These are phyloP conservation scores for Capronia epimyces DNA, from an alignment of 2,329 filamentous ascomycete species.

Conservation along the genomic window DNA sequence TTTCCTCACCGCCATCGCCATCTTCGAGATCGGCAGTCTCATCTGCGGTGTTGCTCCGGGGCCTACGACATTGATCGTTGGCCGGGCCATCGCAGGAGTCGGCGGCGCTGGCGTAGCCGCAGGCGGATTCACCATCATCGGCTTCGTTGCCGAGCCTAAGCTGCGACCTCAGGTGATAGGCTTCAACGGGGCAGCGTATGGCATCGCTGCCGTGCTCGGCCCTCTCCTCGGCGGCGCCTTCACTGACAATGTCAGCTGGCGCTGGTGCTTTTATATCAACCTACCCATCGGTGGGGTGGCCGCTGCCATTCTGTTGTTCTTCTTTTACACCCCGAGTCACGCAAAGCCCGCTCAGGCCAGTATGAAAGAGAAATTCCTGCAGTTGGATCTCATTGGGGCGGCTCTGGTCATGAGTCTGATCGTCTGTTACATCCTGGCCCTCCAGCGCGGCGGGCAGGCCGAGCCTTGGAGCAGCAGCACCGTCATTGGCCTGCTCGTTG, in stretches of 20 bases:
- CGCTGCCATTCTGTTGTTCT: constrained; percentile 28
- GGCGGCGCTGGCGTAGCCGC: constrained; percentile 35
- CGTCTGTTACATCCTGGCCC: constrained; percentile 41
- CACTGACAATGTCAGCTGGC: constrained; percentile 32
- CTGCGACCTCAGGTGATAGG: constrained; percentile 46
- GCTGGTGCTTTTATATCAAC: constrained; percentile 38
- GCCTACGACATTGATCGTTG: constrained; percentile 36
- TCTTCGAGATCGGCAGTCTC: constrained; percentile 42
- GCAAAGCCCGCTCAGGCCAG: constrained; percentile 25
- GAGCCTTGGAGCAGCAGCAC: constrained; percentile 36
- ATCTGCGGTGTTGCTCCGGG: constrained; percentile 39
- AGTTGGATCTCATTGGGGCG: constrained; percentile 44
- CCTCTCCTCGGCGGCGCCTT: constrained; percentile 33
- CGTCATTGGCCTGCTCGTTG: constrained; percentile 44
- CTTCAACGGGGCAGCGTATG: constrained; percentile 30
- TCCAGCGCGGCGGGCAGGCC: constrained; percentile 43
- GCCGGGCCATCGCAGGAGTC: constrained; percentile 37
- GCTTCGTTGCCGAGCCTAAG: constrained; percentile 42
- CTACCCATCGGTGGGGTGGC: constrained; percentile 33
- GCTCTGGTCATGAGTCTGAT: constrained; percentile 38
- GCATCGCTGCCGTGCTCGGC: constrained; percentile 31
- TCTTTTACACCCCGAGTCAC: constrained; percentile 32
- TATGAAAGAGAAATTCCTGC: constrained; percentile 38
- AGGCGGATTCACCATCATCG: constrained; percentile 44
- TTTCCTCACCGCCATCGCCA: constrained; percentile 35